These are phyloP conservation scores for Monosporascus sp. DNA, from an alignment of 2,329 filamentous ascomycete genomes.

Conservation along the genomic window DNA sequence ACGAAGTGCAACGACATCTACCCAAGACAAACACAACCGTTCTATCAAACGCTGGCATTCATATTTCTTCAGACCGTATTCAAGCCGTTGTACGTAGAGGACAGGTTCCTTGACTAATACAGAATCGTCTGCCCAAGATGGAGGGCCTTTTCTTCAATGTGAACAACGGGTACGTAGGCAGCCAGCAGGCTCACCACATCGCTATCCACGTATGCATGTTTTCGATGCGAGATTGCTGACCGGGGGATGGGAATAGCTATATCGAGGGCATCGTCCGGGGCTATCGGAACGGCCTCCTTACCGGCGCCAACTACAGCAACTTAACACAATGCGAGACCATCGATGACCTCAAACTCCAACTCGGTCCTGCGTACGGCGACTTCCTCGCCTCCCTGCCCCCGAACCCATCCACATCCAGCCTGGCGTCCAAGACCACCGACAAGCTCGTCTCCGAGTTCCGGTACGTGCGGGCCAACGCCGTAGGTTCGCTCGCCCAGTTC, in stretches of 20 bases:
- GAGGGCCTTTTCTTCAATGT: conserved; percentile 94
- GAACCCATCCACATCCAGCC: conserved; percentile 91
- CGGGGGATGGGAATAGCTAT: conserved; percentile 58
- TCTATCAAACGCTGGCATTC: too few species aligned
- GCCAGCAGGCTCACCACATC: neutral
- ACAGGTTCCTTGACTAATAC: too few species aligned
- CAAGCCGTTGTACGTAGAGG: too few species aligned
- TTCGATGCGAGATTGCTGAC: conserved; percentile 10
- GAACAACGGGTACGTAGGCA: conserved; percentile 69
- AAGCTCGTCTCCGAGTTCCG: conserved; percentile 97
- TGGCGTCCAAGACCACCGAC: conserved; percentile 93
- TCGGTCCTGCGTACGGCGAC: conserved; percentile 93
- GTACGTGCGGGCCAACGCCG: conserved; percentile 90
- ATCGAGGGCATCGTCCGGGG: conserved; percentile 96
- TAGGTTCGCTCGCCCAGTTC: conserved; percentile 86
- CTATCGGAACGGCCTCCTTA: conserved; percentile 91
- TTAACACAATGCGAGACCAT: conserved; percentile 96
- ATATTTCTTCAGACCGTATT: too few species aligned
- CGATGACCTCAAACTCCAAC: conserved; percentile 96
- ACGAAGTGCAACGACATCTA: neutral
- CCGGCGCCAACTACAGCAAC: conserved; percentile 86
- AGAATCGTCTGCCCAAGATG: conserved; percentile 47
- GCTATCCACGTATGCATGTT: neutral
- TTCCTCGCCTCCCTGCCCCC: conserved; percentile 90
- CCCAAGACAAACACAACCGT: too few species aligned